Base-by-base conservation (phyloP, 2,329 filamentous ascomycete genomes). In the Penicillium sp. region DNA sequence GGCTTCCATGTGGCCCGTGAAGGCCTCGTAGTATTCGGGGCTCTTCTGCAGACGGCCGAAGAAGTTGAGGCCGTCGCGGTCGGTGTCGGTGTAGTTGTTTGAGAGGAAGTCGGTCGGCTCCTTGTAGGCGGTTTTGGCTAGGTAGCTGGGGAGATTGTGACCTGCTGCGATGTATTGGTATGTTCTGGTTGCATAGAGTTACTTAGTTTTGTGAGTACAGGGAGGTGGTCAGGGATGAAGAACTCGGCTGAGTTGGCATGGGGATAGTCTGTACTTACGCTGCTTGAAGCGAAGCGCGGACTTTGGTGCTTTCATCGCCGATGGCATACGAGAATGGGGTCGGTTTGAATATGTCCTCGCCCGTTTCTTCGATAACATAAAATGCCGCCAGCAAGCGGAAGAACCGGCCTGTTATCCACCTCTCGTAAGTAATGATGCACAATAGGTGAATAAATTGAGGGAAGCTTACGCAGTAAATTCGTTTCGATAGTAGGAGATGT, bases 1-100 rank as follows among this genome's bases (percentile, higher is more conserved):
- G 0, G 74, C 74, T 15, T 71, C 69, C 76, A 79, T 79, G 58
- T 75, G 73, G 2, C 71, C 73, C 7, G 70, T 74, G 56, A 79
- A 79, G 17, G 70, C 70, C 41, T 69, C 70, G 8, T 72, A 71
- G 13, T 67, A 71, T 0, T 66, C 62, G 1, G 72, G 66, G n/a
- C 70, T 74, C 19, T 69, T 67, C 48, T 71, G 69, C 11, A 75
- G 63, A 3, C 75, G 71, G 3, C 64, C 73, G 38, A 79, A 78
- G 68, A 78, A 75, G 29, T 72, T 73, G 35, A 71, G 61, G 15
- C 61, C 58, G 19, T 69, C 69, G 0, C 65, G 58, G 31, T 71
- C 68, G 15, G 50, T 48, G 29, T 59, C 68, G 1, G 68, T 58
- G 62, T 70, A 58, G 31, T 72, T 75, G 35, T 72, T 71, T n/a